These are phyloP conservation scores for Arctium lappa DNA, from an alignment of 129 eudicot species.

Conservation along the genomic window DNA sequence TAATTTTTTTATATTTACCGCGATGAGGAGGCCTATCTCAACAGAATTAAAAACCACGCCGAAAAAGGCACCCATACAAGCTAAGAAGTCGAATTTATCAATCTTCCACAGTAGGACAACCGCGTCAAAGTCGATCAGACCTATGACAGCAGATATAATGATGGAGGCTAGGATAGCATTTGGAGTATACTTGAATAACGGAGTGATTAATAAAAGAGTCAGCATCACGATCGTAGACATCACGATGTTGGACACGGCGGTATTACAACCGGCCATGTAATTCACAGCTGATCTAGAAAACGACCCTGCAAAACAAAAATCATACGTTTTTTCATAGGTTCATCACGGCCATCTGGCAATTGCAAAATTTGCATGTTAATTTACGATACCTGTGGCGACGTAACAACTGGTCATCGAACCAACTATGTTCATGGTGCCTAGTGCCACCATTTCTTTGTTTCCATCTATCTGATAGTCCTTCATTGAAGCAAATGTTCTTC, in stretches of 20 bases:
- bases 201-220: constrained; percentile 55
- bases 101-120: constrained; percentile 57
- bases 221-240: constrained; percentile 60
- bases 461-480: constrained; percentile 76
- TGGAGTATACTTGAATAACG: constrained; percentile 65
- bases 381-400: constrained; percentile 57
- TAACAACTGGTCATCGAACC: constrained; percentile 82
- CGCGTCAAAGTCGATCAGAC: constrained; percentile 59
- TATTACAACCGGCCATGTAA: constrained; percentile 61
- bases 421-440: constrained; percentile 75
- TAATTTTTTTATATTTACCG: constrained; percentile 31
- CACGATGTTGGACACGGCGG: constrained; percentile 70
- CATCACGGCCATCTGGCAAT: not conserved
- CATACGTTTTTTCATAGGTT: not conserved
- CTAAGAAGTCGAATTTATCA: constrained; percentile 66
- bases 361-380: not conserved
- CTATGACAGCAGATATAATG: constrained; percentile 64
- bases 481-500: constrained; percentile 82
- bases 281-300: constrained; percentile 73
- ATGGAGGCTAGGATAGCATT: constrained; percentile 72
- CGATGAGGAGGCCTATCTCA: constrained; percentile 66
- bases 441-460: constrained; percentile 82
- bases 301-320: constrained; percentile 38
- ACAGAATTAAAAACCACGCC: constrained; percentile 60
- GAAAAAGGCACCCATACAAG: constrained; percentile 79